These are phyloP conservation scores for Yarrowia galli DNA, from an alignment of 1,139 yeast species.

Conservation along the genomic window DNA sequence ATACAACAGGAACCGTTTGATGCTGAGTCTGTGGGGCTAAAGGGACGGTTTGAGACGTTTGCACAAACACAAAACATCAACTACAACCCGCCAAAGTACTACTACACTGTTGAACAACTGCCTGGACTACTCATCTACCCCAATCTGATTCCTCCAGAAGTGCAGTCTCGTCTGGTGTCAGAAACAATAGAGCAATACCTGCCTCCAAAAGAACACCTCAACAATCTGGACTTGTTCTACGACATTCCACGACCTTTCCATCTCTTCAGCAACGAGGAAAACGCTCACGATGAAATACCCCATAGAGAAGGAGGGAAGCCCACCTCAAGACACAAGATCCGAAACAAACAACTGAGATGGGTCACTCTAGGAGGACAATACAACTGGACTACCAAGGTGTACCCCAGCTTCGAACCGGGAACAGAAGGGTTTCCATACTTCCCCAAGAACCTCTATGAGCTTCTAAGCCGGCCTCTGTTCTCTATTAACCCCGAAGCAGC, in stretches of 20 bases:
- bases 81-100: background rate
- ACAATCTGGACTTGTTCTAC: slow-evolving; percentile 52
- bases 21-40: background rate
- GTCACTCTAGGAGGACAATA: slow-evolving; percentile 58
- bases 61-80: background rate
- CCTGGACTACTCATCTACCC: slow-evolving; percentile 52
- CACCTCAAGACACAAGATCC: slow-evolving; percentile 42
- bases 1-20: background rate
- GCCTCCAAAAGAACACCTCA: slow-evolving; percentile 49
- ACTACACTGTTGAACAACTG: slow-evolving; percentile 45
- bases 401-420: slow-evolving; percentile 52
- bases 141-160: slow-evolving; percentile 44
- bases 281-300: slow-evolving; percentile 6
- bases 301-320: slow-evolving; percentile 38
- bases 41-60: background rate
- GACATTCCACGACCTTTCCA: slow-evolving; percentile 44
- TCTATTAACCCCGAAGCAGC: slow-evolving; percentile 54
- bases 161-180: slow-evolving; percentile 48
- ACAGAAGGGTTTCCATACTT: slow-evolving; percentile 51
- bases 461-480: slow-evolving; percentile 45
- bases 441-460: slow-evolving; percentile 48
- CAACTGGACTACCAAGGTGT: slow-evolving; percentile 55
- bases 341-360: slow-evolving; percentile 53
- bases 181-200: slow-evolving; percentile 50
- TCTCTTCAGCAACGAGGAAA: slow-evolving; percentile 41